These are phyloP conservation scores for Escallonia herrerae DNA, from an alignment of 129 eudicot genomes.

Conservation along the genomic window DNA sequence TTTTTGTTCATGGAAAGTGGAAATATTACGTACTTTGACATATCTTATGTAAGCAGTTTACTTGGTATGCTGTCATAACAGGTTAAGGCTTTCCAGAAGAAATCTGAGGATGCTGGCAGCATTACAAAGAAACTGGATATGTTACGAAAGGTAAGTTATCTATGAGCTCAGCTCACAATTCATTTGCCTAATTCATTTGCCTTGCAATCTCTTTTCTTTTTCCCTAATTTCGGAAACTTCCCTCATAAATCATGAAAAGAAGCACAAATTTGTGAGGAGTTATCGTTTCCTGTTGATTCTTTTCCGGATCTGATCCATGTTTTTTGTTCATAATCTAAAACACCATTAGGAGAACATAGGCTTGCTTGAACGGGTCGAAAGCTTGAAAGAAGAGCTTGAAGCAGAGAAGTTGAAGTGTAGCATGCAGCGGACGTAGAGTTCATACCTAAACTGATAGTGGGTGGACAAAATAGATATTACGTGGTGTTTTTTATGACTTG, in stretches of 20 bases:
- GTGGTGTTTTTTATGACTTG: not conserved
- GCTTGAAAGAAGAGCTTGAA: conserved; percentile 82
- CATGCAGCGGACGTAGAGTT: conserved; percentile 29
- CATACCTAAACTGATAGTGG: not conserved
- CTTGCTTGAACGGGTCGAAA: conserved; percentile 70
- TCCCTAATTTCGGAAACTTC: not conserved
- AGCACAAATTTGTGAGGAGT: not conserved
- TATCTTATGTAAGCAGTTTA: not conserved
- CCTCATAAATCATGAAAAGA: not conserved
- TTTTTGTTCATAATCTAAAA: not conserved
- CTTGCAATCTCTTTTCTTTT: not conserved
- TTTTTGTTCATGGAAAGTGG: not conserved
- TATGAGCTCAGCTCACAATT: not conserved
- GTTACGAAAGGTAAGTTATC: conserved; percentile 55
- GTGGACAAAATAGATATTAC: not conserved
- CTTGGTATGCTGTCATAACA: conserved; percentile 11
- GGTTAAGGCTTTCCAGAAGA: conserved; percentile 40
- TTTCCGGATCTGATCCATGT: not conserved
- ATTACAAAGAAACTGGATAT: conserved; percentile 44
- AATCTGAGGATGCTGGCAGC: conserved; percentile 13
- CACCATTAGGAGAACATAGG: conserved; percentile 64
- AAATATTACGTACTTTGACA: not conserved
- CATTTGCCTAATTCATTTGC: too few relatives aligned
- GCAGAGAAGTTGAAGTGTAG: conserved; percentile 70
- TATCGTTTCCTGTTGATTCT: not conserved